phyloP scores from a whole-genome alignment of 345 rosid species.

The Rubroshorea leprosula region DNA sequence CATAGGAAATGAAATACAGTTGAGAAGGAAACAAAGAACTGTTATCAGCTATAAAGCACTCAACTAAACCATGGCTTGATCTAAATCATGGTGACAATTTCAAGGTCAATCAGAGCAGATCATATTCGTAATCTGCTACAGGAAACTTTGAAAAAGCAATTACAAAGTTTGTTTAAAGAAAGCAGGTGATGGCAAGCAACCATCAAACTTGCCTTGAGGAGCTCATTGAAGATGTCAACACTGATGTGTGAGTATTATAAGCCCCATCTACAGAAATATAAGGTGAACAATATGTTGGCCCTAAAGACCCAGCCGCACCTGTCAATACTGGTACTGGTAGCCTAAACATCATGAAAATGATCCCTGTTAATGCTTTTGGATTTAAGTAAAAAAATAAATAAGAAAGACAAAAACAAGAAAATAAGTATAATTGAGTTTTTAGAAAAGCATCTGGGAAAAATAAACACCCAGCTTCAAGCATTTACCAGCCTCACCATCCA shows the following conservation, averaged over 20 bases:
- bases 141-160: background rate
- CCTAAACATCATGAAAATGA: slow-evolving; percentile 40
- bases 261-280: slow-evolving; percentile 67
- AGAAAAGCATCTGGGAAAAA: background rate
- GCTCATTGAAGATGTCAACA: slow-evolving; percentile 48
- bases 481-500: background rate
- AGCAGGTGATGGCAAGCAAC: background rate
- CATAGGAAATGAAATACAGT: background rate
- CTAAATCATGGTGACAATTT: background rate
- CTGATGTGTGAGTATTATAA: slow-evolving; percentile 52
- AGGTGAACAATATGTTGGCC: slow-evolving; percentile 69
- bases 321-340: slow-evolving; percentile 78
- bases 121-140: background rate
- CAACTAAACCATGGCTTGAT: background rate
- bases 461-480: background rate
- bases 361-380: background rate
- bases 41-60: background rate
- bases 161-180: background rate
- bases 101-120: background rate
- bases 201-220: slow-evolving; percentile 47
- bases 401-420: background rate
- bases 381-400: background rate
- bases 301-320: slow-evolving; percentile 77
- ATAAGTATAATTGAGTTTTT: too few relatives aligned
- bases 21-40: background rate